Evolutionary conservation across 345 rosid genomes (phyloP).

Genomic region (Eucalyptus curtisii): DNA sequence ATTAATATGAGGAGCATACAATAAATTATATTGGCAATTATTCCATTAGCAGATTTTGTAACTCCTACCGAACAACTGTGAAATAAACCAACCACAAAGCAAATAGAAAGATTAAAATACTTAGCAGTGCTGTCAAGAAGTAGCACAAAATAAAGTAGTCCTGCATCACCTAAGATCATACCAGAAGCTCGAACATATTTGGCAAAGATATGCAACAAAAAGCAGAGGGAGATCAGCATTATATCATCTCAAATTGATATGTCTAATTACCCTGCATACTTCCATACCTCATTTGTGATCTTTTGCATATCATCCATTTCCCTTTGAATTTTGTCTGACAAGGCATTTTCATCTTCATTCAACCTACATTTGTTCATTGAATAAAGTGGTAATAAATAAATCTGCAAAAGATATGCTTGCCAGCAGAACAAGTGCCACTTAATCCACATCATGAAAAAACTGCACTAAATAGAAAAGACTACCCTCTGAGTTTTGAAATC

Average conservation of each 20-base stretch:
- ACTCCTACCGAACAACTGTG: background rate
- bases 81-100: background rate
- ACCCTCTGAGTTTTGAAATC: slow-evolving; percentile 48
- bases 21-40: background rate
- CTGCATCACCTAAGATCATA: background rate
- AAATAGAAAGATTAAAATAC: background rate
- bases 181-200: background rate
- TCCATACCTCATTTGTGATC: slow-evolving; percentile 54
- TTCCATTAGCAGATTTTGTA: background rate
- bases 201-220: background rate
- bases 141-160: background rate
- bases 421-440: background rate
- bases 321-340: slow-evolving; percentile 25
- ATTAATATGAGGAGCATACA: background rate
- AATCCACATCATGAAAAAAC: background rate
- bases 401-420: background rate
- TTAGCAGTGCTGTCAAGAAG: background rate
- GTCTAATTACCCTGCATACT: background rate
- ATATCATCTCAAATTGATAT: background rate
- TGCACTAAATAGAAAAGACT: background rate
- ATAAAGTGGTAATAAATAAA: background rate
- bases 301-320: slow-evolving; percentile 29
- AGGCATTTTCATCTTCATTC: slow-evolving; percentile 50
- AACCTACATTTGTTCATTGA: slow-evolving; percentile 18
- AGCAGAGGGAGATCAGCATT: background rate